Evolutionary conservation across 2,329 filamentous ascomycete genomes (phyloP).

Genomic region (Paecilomyces sp.): DNA sequence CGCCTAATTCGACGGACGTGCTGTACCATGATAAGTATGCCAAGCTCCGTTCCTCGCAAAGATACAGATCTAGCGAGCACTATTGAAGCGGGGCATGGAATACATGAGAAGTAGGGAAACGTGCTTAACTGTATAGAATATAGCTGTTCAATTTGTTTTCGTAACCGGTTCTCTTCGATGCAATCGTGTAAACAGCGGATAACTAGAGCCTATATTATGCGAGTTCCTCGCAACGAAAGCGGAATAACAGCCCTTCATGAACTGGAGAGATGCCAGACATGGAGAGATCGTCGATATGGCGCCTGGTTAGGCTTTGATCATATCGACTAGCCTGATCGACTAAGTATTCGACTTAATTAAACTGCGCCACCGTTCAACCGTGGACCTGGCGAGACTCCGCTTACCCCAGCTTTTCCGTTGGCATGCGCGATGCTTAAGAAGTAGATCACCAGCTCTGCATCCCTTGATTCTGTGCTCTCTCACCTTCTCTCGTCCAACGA

Average conservation of each 20-base stretch:
- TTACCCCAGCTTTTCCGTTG: not conserved
- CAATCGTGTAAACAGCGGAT: too few species aligned
- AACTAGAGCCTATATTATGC: too few species aligned
- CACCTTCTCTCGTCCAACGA: not conserved
- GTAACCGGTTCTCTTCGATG: too few species aligned
- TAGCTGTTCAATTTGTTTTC: too few species aligned
- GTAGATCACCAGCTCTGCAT: not conserved
- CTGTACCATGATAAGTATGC: not conserved
- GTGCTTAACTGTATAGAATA: too few species aligned
- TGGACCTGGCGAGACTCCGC: not conserved
- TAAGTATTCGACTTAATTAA: not conserved
- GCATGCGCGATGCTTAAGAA: slow-evolving; percentile 1
- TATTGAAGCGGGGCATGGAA: not conserved
- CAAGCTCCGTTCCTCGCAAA: not conserved
- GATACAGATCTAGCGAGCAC: not conserved
- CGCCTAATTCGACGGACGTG: not conserved
- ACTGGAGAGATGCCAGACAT: not conserved
- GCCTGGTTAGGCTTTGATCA: not conserved
- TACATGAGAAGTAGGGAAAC: not conserved
- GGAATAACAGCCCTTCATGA: not conserved
- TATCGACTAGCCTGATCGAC: not conserved
- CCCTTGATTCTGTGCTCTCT: not conserved
- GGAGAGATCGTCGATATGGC: not conserved
- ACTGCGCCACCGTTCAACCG: not conserved
- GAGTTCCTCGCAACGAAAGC: not conserved